Evolutionary conservation across 345 rosid genomes (phyloP).

Genomic region (Eucalyptus grandis): DNA sequence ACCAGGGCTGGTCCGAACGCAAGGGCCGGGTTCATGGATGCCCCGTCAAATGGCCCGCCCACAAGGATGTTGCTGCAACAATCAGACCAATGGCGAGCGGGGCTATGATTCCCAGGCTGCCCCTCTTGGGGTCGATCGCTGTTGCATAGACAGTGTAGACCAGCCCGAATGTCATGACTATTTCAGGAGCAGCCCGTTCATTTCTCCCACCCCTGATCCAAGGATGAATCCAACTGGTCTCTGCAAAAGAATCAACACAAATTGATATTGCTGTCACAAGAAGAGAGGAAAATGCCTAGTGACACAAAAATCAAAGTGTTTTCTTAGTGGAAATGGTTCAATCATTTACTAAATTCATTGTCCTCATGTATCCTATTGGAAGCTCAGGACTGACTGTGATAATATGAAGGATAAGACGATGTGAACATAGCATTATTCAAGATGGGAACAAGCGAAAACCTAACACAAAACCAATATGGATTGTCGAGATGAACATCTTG

Average conservation of each 20-base stretch:
- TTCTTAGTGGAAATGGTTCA: background rate
- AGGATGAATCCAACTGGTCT: conserved; percentile 52
- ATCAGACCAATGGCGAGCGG: conserved; percentile 32
- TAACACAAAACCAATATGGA: background rate
- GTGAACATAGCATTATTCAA: background rate
- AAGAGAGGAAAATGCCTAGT: background rate
- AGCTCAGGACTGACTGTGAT: background rate
- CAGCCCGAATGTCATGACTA: conserved; percentile 30
- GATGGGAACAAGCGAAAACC: background rate
- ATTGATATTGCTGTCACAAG: background rate
- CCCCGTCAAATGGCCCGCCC: conserved; percentile 40
- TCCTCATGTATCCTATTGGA: background rate
- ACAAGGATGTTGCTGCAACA: conserved; percentile 21
- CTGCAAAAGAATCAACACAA: conserved; percentile 5
- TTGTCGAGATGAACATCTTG: background rate
- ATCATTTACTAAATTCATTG: background rate
- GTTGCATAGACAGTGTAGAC: conserved; percentile 31
- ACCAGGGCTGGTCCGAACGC: conserved; percentile 37
- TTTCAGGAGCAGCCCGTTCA: conserved; percentile 28
- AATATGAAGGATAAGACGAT: background rate
- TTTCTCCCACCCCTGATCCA: conserved; percentile 33
- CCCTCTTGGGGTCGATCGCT: conserved; percentile 28
- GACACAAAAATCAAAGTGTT: background rate
- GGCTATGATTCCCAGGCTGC: conserved; percentile 32
- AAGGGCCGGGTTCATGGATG: conserved; percentile 36